Evolutionary conservation across 805 yeast genomes (phyloP), one percentile per base, ranked within the genome.

Genomic region (Wickerhamomyces alni): DNA sequence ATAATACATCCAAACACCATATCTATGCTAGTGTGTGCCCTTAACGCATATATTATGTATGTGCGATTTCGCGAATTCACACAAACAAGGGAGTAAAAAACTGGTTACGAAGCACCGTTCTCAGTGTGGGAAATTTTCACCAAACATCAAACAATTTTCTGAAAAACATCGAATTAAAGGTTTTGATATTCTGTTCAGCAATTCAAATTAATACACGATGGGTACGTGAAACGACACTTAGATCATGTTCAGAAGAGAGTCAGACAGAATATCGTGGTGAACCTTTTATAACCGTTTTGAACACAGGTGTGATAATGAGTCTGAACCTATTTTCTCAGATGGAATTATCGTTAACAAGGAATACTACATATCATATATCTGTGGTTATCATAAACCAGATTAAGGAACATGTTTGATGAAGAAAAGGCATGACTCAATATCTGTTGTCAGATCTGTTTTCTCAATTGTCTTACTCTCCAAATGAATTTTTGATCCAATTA

Each of bases 111-210:
- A 29, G 40, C 42, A 24, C 28, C 29, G 37, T 18, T 18, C 10
- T 25, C 7, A 12, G 12, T 13, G 6, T 11, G 8, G 35, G 28
- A 33, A 36, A 33, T 42, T 42, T 42, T 42, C 45, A 42, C 39
- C 45, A 42, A 42, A 42, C 45, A 27, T 35, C 38, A 35, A 28
- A 35, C 33, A 30, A 35, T 19, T 30, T 36, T 34, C 17, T 12
- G 32, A 17, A 35, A 36, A 29, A 36, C 34, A 31, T 31, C 34
- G 19, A 31, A 31, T 21, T 18, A 31, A 21, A 19, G 25, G 34
- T 31, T 31, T 31, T 31, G 34, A 17, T 30, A 17, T 17, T 18
- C 24, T 30, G 21, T 6, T 31, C 24, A 31, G 34, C 25, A 31
- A 15, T 31, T 31, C 33, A 35, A 35, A 29, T 35, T 29, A 28